Evolutionary conservation across 2,329 filamentous ascomycete genomes (phyloP).

Genomic region (Acrodontium crateriforme): DNA sequence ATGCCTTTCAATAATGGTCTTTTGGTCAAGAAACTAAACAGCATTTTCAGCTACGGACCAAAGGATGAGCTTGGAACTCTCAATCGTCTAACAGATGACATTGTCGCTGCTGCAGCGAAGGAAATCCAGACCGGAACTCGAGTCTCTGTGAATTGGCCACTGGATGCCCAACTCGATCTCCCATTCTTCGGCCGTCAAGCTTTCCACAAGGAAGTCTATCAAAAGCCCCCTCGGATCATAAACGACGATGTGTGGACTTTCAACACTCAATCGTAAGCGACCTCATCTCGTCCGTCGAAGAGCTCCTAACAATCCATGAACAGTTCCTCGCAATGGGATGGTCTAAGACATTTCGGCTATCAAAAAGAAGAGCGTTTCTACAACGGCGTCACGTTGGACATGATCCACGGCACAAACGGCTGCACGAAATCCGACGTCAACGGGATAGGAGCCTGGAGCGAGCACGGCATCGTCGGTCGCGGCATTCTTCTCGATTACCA

Average conservation of each 20-base stretch:
- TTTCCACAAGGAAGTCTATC: slow-evolving; percentile 41
- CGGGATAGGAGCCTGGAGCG: slow-evolving; percentile 35
- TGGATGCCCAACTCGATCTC: slow-evolving; percentile 39
- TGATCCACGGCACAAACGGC: slow-evolving; percentile 24
- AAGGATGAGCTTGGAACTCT: slow-evolving; percentile 46
- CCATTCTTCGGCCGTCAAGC: slow-evolving; percentile 43
- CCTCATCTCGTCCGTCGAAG: neutral
- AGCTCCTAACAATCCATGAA: slow-evolving; percentile 5
- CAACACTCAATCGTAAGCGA: slow-evolving; percentile 13
- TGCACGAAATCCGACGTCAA: slow-evolving; percentile 25
- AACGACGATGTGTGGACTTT: slow-evolving; percentile 46
- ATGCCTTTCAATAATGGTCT: neutral
- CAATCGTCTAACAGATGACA: slow-evolving; percentile 44
- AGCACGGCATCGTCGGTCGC: slow-evolving; percentile 42
- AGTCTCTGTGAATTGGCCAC: slow-evolving; percentile 46
- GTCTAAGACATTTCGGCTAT: slow-evolving; percentile 38
- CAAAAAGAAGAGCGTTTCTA: slow-evolving; percentile 29
- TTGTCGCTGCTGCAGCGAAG: slow-evolving; percentile 35
- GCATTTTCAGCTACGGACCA: slow-evolving; percentile 39
- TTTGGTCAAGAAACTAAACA: slow-evolving; percentile 13
- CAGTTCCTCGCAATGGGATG: slow-evolving; percentile 31
- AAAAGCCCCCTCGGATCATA: slow-evolving; percentile 38
- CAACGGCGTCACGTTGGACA: slow-evolving; percentile 25
- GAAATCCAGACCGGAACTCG: slow-evolving; percentile 42
- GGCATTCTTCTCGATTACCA: slow-evolving; percentile 43